phyloP scores from a whole-genome alignment of 345 rosid genomes.

The Acer negundo region DNA sequence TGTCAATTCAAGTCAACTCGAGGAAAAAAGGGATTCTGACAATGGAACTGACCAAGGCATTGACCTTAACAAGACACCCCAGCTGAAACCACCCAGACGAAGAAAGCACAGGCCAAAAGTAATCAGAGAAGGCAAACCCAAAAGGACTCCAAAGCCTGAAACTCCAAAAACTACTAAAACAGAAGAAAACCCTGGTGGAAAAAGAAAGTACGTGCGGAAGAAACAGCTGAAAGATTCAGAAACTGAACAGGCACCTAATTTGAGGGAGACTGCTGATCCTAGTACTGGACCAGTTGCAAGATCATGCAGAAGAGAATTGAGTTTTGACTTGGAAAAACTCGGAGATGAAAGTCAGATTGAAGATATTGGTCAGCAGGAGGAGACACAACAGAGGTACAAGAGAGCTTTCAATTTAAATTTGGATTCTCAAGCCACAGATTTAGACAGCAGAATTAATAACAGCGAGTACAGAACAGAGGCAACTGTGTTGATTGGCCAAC shows the following conservation, averaged over 20 bases:
- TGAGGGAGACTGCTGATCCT: constrained; percentile 17
- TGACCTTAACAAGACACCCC: constrained; percentile 76
- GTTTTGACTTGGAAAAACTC: constrained; percentile 52
- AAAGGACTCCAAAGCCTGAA: constrained; percentile 44
- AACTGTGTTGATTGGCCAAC: constrained; percentile 35
- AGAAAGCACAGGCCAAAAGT: constrained; percentile 91
- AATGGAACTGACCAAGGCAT: constrained; percentile 37
- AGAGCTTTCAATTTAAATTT: constrained; percentile 19
- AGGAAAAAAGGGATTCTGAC: constrained; percentile 35
- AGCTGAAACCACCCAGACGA: constrained; percentile 59
- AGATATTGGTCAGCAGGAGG: constrained; percentile 28
- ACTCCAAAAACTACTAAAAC: constrained; percentile 34
- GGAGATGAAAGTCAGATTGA: constrained; percentile 21
- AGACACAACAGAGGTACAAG: constrained; percentile 20
- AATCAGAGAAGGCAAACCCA: constrained; percentile 58
- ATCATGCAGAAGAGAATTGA: constrained; percentile 58
- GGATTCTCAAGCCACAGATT: constrained; percentile 30
- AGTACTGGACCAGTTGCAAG: constrained; percentile 28
- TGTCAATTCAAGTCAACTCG: constrained; percentile 31
- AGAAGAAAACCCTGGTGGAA: constrained; percentile 35
- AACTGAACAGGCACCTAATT: constrained; percentile 31
- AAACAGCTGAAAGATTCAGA: constrained; percentile 44
- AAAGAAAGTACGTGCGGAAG: constrained; percentile 38
- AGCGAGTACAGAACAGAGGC: constrained; percentile 22
- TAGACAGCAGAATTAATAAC: constrained; percentile 20